Base-by-base conservation (phyloP, 2,329 filamentous ascomycete genomes). In the Alternaria conjuncta region DNA sequence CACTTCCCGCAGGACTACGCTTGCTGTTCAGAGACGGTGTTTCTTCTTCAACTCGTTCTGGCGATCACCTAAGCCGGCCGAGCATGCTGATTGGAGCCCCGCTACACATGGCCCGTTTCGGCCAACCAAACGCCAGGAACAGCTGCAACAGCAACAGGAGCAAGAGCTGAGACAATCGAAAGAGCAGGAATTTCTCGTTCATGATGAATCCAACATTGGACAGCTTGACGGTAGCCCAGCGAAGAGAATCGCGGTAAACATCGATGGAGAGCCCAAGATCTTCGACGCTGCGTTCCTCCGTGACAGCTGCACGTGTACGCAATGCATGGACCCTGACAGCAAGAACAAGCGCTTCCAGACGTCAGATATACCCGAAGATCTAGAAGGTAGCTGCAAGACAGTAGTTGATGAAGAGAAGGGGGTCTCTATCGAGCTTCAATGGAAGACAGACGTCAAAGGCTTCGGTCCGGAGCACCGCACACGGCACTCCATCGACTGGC, bases 331-430 rank as follows among this genome's bases (percentile, higher is more conserved):
- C 73, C 81, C 84, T 4, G 85, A 86, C 45, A 88, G 87, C 15
- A 85, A 83, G 45, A 88, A 91, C 74, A 90, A 90, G 79, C 82
- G 83, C 41, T 92, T 92, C 77, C 85, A 86, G 58, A 89, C 89
- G 1, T 83, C 84, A 20, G 89, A 93, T 55, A 89, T 93, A 45
- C 87, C 89, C 0, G 28, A 69, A 9, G 65, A 82, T 30, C 57
- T 82, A 47, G 72, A 79, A 55, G 77, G 36, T 63, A 78, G 23
- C 63, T 84, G 32, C 65, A 78, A 30, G 72, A 79, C 71, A 56
- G 69, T 79, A 3, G 62, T 69, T 1, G 70, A 82, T 20, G 73
- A 78, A 15, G 70, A 80, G 0, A 79, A 84, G 18, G 83, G 83
- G 9, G 79, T 81, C 1, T 78, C 69, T 36, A 68, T 93, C 12